phyloP scores from a whole-genome alignment of 2,329 filamentous ascomycete genomes.

The Aspergillus texensis region DNA sequence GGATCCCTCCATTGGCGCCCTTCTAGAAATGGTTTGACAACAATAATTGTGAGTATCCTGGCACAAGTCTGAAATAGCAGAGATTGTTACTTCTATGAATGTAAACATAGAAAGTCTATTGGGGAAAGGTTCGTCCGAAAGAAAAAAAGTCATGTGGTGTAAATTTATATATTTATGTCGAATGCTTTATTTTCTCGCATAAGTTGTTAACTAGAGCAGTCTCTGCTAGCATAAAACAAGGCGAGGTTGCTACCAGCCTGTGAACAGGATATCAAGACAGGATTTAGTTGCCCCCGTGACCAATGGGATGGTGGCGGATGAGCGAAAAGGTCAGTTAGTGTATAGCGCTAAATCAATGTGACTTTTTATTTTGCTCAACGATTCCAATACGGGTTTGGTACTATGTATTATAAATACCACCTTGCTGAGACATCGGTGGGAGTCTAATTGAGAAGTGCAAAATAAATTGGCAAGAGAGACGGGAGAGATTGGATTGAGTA shows the following conservation, averaged over 20 bases:
- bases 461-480: not conserved
- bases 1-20: not conserved
- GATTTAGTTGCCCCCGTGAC: not conserved
- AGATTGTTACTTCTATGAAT: not conserved
- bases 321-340: not conserved
- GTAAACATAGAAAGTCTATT: not conserved
- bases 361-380: not conserved
- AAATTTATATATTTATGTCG: not conserved
- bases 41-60: not conserved
- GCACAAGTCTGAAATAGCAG: not conserved
- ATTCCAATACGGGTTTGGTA: not conserved
- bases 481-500: not conserved
- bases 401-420: not conserved
- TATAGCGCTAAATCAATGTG: not conserved
- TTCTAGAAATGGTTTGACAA: not conserved
- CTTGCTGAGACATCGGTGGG: not conserved
- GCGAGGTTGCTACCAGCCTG: not conserved
- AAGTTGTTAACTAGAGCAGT: not conserved
- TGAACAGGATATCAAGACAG: not conserved
- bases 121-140: not conserved
- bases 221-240: not conserved
- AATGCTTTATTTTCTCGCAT: not conserved
- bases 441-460: not conserved
- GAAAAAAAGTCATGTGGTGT: not conserved
- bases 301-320: not conserved